Percentiles rank a stretch among this genome's conserved stretches.
These are phyloP conservation scores for Sphenostylis stenocarpa DNA, from an alignment of 306 rosid genomes.

Conservation along the genomic window DNA sequence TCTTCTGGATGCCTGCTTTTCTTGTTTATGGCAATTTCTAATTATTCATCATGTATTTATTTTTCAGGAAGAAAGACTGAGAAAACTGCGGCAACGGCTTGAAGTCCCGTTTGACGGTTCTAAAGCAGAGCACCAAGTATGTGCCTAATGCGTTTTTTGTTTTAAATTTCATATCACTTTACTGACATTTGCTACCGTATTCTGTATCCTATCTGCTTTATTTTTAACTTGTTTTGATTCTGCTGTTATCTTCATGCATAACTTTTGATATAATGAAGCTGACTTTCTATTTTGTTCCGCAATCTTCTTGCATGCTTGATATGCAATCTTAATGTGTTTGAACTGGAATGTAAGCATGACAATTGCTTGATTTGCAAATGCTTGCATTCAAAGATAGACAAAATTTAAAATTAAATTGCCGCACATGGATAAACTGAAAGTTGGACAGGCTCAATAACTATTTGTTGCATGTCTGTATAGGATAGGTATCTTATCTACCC, in stretches of 20 bases:
- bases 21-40: slow-evolving; percentile 5
- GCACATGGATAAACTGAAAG: neutral
- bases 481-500: neutral
- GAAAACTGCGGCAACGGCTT: slow-evolving; percentile 58
- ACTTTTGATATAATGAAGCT: neutral
- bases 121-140: slow-evolving; percentile 78
- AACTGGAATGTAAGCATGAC: neutral
- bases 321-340: neutral
- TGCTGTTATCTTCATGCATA: slow-evolving; percentile 10
- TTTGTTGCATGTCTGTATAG: slow-evolving; percentile 7
- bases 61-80: slow-evolving; percentile 78
- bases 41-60: slow-evolving; percentile 22
- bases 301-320: slow-evolving; percentile 8
- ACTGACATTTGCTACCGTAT: slow-evolving; percentile 1
- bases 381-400: slow-evolving; percentile 1
- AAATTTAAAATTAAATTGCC: neutral
- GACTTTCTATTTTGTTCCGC: slow-evolving; percentile 18
- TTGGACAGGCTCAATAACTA: neutral
- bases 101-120: slow-evolving; percentile 92
- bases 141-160: slow-evolving; percentile 27
- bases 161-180: neutral
- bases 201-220: neutral
- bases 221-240: neutral
- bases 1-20: slow-evolving; percentile 6
- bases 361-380: slow-evolving; percentile 15